Base-by-base conservation (phyloP, 192 early-diverging fungal genomes). In the Coemansia sp. region DNA sequence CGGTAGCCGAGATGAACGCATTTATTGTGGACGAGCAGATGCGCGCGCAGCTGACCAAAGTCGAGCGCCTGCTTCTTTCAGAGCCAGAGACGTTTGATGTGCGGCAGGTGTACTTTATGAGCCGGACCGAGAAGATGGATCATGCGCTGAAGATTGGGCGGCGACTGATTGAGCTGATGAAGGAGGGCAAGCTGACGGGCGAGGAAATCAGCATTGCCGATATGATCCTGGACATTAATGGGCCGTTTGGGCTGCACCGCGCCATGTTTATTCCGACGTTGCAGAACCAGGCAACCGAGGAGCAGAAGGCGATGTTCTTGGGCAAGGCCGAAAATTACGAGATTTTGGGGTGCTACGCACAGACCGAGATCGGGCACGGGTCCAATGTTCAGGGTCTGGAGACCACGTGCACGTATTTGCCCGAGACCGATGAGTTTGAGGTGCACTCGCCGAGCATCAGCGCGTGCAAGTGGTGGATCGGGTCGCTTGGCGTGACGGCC, bases 401-500 rank as follows among this genome's bases (percentile, higher is more conserved):
- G 82, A 95, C 93, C 26, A 92, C 90, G 0, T 91, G 91, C 54
- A 93, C 91, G 1, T 93, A 85, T 57, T 81, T 90, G 42, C 86
- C 88, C 3, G 90, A 89, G 70, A 93, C 91, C 3, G 84, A 93
- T 65, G 89, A 95, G 81, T 95, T 93, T 57, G 93, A 91, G 61
- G 78, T 95, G 50, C 89, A 95, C 66, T 85, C 86, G 28, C 93
- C 93, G 22, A 83, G 73, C 57, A 70, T 93, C 47, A 89, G 91
- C 37, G 82, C 91, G 0, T 73, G 85, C 74, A 95, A 95, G 74
- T 95, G 91, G 91, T 95, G 93, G 93, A 84, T 88, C 37, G 93
- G 91, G 47, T 89, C 88, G 22, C 80, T 95, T 21, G 91, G 91
- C 60, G 86, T 89, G 47, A 87, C 87, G 6, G 86, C 87, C 20